Evolutionary conservation across 495 filamentous ascomycete species (phyloP).

Genomic region (Penicillium silybi): DNA sequence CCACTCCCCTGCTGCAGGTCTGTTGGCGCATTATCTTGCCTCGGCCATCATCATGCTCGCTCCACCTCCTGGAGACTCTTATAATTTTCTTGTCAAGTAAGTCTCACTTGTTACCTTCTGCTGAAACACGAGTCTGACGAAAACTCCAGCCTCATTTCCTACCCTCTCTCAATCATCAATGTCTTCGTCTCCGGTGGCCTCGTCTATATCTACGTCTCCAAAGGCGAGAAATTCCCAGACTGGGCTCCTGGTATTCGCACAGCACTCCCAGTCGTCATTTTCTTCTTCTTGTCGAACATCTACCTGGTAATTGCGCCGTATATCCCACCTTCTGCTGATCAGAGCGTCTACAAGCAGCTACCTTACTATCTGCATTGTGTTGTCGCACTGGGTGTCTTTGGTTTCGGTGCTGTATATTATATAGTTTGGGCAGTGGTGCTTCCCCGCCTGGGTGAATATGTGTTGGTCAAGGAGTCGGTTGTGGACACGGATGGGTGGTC

Average conservation of each 20-base stretch:
- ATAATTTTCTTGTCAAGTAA: constrained; percentile 61
- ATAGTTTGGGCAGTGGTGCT: constrained; percentile 52
- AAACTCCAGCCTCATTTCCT: constrained; percentile 51
- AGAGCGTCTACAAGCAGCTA: constrained; percentile 58
- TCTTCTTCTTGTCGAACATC: constrained; percentile 54
- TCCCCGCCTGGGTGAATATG: constrained; percentile 51
- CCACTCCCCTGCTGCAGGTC: constrained; percentile 57
- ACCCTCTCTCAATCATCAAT: constrained; percentile 59
- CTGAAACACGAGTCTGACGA: constrained; percentile 16
- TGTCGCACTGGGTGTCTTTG: constrained; percentile 53
- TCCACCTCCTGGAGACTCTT: constrained; percentile 60
- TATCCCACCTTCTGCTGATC: constrained; percentile 55
- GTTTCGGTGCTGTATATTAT: constrained; percentile 54
- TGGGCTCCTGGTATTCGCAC: constrained; percentile 35
- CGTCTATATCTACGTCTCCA: constrained; percentile 53
- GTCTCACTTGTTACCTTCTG: constrained; percentile 18
- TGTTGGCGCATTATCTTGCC: constrained; percentile 59
- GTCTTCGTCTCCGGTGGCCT: constrained; percentile 55
- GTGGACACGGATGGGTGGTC: constrained; percentile 55
- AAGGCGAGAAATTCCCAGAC: constrained; percentile 32
- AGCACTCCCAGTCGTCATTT: constrained; percentile 44
- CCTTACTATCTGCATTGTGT: constrained; percentile 64
- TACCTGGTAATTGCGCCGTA: constrained; percentile 62
- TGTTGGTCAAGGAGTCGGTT: constrained; percentile 56
- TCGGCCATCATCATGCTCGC: constrained; percentile 59